Evolutionary conservation across 129 eudicot genomes (phyloP), one percentile per base, ranked within the genome.

Genomic region (Ambrosia artemisiifolia): DNA sequence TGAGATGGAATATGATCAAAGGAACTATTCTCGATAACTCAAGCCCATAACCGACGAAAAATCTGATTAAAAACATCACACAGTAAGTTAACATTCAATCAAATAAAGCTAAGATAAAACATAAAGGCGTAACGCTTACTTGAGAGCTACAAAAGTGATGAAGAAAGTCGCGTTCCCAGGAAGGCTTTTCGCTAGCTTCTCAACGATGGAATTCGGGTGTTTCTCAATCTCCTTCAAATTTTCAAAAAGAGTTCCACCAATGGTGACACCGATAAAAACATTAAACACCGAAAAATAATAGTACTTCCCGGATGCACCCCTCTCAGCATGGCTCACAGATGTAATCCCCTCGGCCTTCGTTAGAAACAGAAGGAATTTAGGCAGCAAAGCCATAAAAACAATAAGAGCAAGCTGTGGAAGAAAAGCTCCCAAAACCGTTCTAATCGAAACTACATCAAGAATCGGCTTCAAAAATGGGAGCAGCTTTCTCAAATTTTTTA

Each of bases 21-120:
- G 99, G 96, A 75, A 95, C 83, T 40, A 95, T 32, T 63, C 99
- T 75, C n/a, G 99, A 90, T 32, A 95, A 77, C 86, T 88, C 94
- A 8, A 95, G 94, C 77, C 99, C 99, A 24, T 86, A 95, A 13
- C 99, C 97, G 33, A 90, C 97, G 76, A 95, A 95, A 86, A 95
- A 95, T 78, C 99, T 95, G 81, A 59, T 46, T 17, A 65, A 65
- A 65, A 61, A 32, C 43, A 61, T 33, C 34, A 13, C n/a, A 33
- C 7, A 3, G 3, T 2, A 32, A 7, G 13, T 13, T 11, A 46
- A 46, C 43, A 38, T 38, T 38, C 43, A 38, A 38, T 38, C 43
- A 38, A 11, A n/a, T 34, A 16, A 34, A n/a, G 43, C 28, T 46
- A 2, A 30, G 42, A 8, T 68, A 63, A 16, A 63, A 36, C 30